Evolutionary conservation across 1,284 basidiomycete genomes (phyloP), one percentile per base, ranked within the genome.

Genomic region (Marasmius oreades): DNA sequence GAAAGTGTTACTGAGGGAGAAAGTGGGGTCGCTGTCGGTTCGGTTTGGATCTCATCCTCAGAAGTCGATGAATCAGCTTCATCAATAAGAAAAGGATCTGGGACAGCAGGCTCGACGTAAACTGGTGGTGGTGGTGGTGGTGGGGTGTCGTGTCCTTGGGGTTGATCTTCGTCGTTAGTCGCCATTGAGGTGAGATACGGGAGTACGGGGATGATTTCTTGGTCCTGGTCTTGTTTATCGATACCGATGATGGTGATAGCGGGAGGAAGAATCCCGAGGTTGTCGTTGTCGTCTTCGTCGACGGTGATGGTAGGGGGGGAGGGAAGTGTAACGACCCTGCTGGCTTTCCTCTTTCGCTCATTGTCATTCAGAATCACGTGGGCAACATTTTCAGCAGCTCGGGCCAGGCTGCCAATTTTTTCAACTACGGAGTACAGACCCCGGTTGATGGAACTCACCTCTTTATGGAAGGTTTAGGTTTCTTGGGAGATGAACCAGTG

Each of bases 1-100:
- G 44, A 56, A 55, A 45, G 59, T 28, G 34, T 62, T 48, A 26
- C 60, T 62, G 36, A 66, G 60, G 45, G n/a, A 16, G 28, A 12
- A 2, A 26, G 26, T 1, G 31, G n/a, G 16, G 24, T 20, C 26
- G 16, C 26, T 5, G 44, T 11, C 20, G 20, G 20, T 8, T 50
- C 47, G n/a, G 14, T 20, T 42, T 11, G 39, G 39, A 18, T 42
- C 39, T 42, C 39, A 42, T 42, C 39, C 39, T 42, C 39, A 42
- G 39, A 42, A 14, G 39, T 16, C 10, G 39, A 42, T 14, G 39
- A 42, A n/a, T 26, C 20, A 11, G 20, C 26, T 16, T 50, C 47
- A 18, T 50, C 47, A 8, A 50, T 50, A 7, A 50, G 16, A 20
- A 50, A 50, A 12, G 47, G 47, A 50, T 50, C 31, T 10, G 47